Conservation (phyloP, 331 rosid species). For the Quercus lobata region DNA sequence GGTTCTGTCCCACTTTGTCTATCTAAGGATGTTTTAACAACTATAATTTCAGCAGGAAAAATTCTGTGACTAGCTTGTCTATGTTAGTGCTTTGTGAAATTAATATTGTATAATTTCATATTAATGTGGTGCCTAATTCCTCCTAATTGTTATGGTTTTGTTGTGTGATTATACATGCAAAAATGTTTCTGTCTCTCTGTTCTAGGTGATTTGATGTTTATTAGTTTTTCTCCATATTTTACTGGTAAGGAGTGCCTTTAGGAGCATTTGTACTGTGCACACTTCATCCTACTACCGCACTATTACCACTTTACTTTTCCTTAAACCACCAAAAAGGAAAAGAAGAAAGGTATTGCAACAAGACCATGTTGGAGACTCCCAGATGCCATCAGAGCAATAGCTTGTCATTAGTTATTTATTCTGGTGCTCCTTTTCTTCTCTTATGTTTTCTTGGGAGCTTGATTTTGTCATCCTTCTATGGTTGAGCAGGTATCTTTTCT, state of each 20-base stretch:
- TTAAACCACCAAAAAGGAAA: neutral
- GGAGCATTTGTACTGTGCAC: neutral
- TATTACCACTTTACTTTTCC: neutral
- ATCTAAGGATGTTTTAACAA: neutral
- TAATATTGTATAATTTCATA: neutral
- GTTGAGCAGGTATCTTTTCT: slow-evolving; percentile 53
- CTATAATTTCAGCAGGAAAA: neutral
- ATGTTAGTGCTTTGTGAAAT: neutral
- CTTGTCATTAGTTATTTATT: neutral
- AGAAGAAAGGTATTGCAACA: neutral
- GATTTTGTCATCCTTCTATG: slow-evolving; percentile 1
- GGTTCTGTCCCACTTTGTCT: neutral
- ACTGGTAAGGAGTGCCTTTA: neutral
- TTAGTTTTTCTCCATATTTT: neutral
- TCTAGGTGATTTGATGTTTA: neutral
- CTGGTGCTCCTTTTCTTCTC: neutral
- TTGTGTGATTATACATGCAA: neutral
- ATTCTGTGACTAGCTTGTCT: neutral
- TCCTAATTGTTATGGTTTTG: neutral
- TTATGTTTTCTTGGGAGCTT: neutral
- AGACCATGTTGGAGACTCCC: neutral
- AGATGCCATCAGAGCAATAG: neutral
- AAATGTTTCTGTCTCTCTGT: neutral
- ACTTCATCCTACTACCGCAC: neutral
- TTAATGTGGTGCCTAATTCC: neutral